Evolutionary conservation across 116 monocot genomes (phyloP).

Genomic region (Dioscorea cayenensis): DNA sequence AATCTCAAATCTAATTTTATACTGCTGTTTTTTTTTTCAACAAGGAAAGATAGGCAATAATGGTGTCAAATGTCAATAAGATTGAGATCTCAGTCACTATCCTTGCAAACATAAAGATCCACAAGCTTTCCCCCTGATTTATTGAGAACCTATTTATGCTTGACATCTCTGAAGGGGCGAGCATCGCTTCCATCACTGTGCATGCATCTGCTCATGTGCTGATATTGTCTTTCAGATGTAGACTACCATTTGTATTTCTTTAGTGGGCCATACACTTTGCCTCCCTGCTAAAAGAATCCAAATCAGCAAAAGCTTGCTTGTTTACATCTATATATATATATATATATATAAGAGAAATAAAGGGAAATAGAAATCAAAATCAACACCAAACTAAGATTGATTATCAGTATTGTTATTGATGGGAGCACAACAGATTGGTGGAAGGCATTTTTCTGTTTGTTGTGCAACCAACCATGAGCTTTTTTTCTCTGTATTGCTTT

Average conservation of each 20-base stretch:
- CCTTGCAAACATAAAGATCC: background rate
- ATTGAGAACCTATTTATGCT: background rate
- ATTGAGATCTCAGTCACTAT: background rate
- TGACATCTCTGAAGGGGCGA: background rate
- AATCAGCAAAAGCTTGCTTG: slow-evolving; percentile 7
- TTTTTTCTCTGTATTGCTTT: background rate
- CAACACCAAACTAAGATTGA: background rate
- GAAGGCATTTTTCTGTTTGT: slow-evolving; percentile 5
- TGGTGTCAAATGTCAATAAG: background rate
- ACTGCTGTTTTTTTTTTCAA: too few relatives aligned
- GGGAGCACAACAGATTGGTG: background rate
- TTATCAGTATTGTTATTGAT: background rate
- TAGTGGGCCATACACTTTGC: background rate
- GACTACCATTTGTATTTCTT: background rate
- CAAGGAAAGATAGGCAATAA: background rate
- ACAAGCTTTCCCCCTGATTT: background rate
- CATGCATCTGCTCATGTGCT: background rate
- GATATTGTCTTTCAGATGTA: background rate
- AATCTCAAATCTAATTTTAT: too few relatives aligned
- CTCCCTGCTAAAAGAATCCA: background rate
- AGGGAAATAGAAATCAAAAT: background rate
- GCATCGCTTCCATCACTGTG: background rate
- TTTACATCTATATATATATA: background rate
- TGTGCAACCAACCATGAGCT: background rate
- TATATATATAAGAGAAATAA: background rate